Base-by-base conservation (phyloP, 179 eudicot species). In the Spergularia azorica region DNA sequence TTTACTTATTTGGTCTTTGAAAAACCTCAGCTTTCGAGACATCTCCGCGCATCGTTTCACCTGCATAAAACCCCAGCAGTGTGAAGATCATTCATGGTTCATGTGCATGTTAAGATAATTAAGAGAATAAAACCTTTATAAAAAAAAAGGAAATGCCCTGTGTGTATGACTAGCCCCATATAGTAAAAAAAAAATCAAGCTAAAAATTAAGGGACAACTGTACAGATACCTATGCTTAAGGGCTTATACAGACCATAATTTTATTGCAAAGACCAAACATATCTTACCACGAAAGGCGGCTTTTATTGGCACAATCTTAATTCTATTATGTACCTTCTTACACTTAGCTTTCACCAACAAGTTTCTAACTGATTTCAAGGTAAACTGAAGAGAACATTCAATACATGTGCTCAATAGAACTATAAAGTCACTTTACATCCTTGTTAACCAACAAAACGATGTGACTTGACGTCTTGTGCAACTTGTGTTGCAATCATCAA, bases 21-120 rank as follows among this genome's bases (percentile, higher is more conserved):
- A 87, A 88, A 92, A 94, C 15, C 92, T 89, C 79, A 94, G 86
- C 77, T 94, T 94, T 81, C 98, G 85, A 77, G 94, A 90, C 96
- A 92, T 94, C 83, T 92, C 98, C 61, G 94, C 98, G 77, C 98
- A 94, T 77, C 97, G 86, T 87, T 92, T 94, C 63, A 94, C 98
- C 98, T 94, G 82, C 66, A 76, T 76, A 63, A 20, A 36, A 72
- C 58, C 41, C 73, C 43, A 54, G 17, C 63, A 43, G 21, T 43
- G 51, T 67, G 77, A 55, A 57, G 36, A 9, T 72, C 21, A 71
- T 26, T 38, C 36, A 38, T 9, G 5, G 58, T 26, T 57, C 51
- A 38, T 46, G 71, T 51, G 17, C 54, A 43, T 64, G 51, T 43
- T 38, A 64, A 43, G 9, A 75, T 5, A 15, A 58, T 70, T 51